A percentile compares a stretch with the other conserved stretches of the same genome.
Conservation (phyloP, 106 monocot genomes). For the Hemerocallis citrina region DNA sequence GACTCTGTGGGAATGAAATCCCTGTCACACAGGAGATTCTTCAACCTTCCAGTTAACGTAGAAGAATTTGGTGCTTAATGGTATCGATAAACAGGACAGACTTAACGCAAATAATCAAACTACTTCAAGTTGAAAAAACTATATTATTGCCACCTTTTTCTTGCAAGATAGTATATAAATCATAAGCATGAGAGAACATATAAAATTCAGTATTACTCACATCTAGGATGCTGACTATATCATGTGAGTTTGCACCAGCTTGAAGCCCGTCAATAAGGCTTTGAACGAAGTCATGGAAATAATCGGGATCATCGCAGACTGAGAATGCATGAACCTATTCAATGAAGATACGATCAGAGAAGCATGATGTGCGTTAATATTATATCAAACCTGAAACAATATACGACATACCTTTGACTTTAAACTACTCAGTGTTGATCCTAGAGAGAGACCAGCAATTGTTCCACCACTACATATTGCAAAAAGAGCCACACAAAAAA, state of each 20-base stretch:
- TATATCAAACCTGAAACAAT: not conserved
- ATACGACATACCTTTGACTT: constrained; percentile 60
- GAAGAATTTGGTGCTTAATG: too few relatives aligned
- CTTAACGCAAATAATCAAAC: too few relatives aligned
- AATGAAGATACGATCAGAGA: constrained; percentile 9
- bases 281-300: constrained; percentile 81
- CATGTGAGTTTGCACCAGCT: constrained; percentile 57
- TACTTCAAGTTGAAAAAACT: too few relatives aligned
- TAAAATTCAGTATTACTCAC: constrained; percentile 58
- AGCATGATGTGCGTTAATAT: not conserved
- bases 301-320: constrained; percentile 91
- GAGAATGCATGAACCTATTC: constrained; percentile 87
- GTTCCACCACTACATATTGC: constrained; percentile 78
- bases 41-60: too few relatives aligned
- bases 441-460: constrained; percentile 82
- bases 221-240: constrained; percentile 68
- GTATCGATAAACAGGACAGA: too few relatives aligned
- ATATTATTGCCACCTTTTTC: too few relatives aligned
- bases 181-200: too few relatives aligned
- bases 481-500: too few relatives aligned
- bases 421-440: constrained; percentile 67
- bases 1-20: too few relatives aligned
- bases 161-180: too few relatives aligned
- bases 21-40: too few relatives aligned
- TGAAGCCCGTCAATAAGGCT: constrained; percentile 84